Base-by-base conservation (phyloP, 1,139 yeast species). In the Suhomyces chickasaworum region DNA sequence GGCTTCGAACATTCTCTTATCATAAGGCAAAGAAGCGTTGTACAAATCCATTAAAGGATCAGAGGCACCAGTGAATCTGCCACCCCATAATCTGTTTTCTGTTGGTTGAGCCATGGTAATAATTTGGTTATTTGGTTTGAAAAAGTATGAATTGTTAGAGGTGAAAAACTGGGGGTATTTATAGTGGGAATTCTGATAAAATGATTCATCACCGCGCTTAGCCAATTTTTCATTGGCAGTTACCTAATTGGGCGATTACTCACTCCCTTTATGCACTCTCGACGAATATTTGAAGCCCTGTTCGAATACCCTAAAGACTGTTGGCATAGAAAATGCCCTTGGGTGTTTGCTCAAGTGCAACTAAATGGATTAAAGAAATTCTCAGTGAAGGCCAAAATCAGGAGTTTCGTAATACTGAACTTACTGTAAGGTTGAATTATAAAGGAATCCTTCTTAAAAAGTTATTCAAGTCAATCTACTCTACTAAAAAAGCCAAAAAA, bases 31-130 rank as follows among this genome's bases (percentile, higher is more conserved):
- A 1, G 98, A 91, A 2, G 98, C 97, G 71, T 93, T 95, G 77
- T 93, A 93, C 47, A 90, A 76, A 64, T 93, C 96, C 99, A 93
- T 93, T 62, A 93, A 75, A 7, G 99, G 99, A 60, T 93, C 99
- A 20, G 96, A 84, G 53, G 93, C 93, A 2, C 95, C 97, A 48
- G 99, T 93, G 71, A 93, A 93, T 67, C 99, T 83, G 62, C 99
- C 99, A 57, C 99, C 99, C 99, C 99, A 93, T 55, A 95, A 78
- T 67, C 86, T 90, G 54, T 65, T 69, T 69, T 74, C 81, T 41
- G 79, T 70, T 54, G 83, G 81, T 57, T 72, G 67, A 44, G 71
- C 70, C 60, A 56, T 57, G 12, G 13, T 39, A n/a, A 12, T 21
- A n/a, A 35, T 22, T 35, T 22, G 29, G 13, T 13, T n/a, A 35